phyloP scores from a whole-genome alignment of 2,329 filamentous ascomycete species.

The Nigrospora osmanthi region DNA sequence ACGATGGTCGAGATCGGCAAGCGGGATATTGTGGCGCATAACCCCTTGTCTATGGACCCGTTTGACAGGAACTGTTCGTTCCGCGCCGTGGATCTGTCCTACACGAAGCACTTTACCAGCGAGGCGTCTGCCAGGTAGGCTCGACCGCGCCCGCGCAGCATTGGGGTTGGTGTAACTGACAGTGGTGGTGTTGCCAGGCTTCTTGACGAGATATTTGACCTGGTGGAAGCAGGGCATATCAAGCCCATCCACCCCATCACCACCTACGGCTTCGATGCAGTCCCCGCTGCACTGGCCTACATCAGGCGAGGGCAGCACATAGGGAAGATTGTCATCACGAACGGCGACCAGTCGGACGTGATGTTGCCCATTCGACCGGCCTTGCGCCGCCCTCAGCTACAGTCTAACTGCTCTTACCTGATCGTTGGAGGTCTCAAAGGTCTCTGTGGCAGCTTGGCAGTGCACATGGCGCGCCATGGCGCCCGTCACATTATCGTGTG shows the following conservation, averaged over 20 bases:
- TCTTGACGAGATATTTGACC: constrained; percentile 6
- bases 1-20: constrained; percentile 6
- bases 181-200: not conserved
- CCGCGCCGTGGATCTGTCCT: constrained; percentile 3
- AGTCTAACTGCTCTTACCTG: constrained; percentile 14
- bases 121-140: too few species aligned
- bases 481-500: constrained; percentile 20
- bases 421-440: constrained; percentile 25
- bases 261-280: constrained; percentile 2
- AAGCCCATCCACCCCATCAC: constrained; percentile 5
- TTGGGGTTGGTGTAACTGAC: too few species aligned
- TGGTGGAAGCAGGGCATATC: constrained; percentile 5
- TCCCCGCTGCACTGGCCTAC: constrained; percentile 5
- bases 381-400: not conserved
- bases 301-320: constrained; percentile 7
- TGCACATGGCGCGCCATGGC: constrained; percentile 19
- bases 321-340: constrained; percentile 7
- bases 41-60: constrained; percentile 5
- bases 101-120: too few species aligned
- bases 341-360: not conserved
- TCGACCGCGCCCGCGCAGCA: not conserved
- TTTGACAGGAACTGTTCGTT: constrained; percentile 7
- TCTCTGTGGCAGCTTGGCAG: constrained; percentile 19
- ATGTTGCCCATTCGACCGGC: not conserved
- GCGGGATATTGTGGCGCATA: constrained; percentile 5